These are phyloP conservation scores for Acer saccharum DNA, from an alignment of 345 rosid species.

Conservation along the genomic window DNA sequence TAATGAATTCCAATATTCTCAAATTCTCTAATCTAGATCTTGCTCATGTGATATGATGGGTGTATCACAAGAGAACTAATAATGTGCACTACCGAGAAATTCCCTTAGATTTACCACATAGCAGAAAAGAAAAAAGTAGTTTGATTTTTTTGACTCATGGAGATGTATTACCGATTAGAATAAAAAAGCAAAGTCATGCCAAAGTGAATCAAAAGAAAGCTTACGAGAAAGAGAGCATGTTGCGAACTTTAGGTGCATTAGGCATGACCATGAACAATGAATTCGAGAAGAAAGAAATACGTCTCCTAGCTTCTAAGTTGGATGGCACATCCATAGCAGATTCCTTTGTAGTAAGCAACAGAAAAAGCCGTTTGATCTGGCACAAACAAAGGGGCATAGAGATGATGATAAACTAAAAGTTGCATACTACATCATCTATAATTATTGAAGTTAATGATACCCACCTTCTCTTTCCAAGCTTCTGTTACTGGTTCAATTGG, in stretches of 20 bases:
- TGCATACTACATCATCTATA: neutral
- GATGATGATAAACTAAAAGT: neutral
- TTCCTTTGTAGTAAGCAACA: constrained; percentile 94
- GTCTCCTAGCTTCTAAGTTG: constrained; percentile 96
- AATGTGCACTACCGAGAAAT: neutral
- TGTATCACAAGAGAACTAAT: neutral
- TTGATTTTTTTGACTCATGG: neutral
- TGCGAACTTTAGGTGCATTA: constrained; percentile 94
- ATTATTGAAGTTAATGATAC: constrained; percentile 10
- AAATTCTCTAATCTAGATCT: neutral
- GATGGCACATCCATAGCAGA: constrained; percentile 99
- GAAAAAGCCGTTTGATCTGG: constrained; percentile 78
- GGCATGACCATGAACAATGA: constrained; percentile 99
- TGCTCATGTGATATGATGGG: neutral
- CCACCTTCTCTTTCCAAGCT: constrained; percentile 97
- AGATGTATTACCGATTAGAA: neutral
- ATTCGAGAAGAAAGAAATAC: constrained; percentile 97
- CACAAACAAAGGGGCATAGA: constrained; percentile 4
- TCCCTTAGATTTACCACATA: neutral
- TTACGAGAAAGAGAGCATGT: constrained; percentile 99
- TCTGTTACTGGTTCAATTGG: constrained; percentile 72
- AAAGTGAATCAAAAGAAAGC: constrained; percentile 30
- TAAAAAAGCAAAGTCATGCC: neutral
- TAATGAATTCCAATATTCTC: neutral
- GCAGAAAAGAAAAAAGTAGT: neutral